These are phyloP conservation scores for Leucoagaricus sp. DNA, from an alignment of 1,284 basidiomycete species.

Conservation along the genomic window DNA sequence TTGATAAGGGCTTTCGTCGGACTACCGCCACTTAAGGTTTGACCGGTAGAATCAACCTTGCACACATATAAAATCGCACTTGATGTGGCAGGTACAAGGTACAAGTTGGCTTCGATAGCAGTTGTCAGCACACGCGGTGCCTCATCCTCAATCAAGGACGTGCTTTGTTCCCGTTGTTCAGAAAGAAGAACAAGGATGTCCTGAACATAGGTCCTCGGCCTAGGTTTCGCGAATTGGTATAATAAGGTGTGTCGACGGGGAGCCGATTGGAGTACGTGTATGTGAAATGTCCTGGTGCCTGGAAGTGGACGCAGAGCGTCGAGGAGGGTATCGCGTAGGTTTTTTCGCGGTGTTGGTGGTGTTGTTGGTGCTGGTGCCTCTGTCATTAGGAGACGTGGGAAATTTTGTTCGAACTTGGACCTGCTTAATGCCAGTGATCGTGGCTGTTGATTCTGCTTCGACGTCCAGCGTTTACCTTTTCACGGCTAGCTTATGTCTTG, in stretches of 20 bases:
- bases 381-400: conserved; percentile 7
- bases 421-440: too few species aligned
- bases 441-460: too few species aligned
- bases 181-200: conserved; percentile 77
- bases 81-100: conserved; percentile 69
- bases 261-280: conserved; percentile 75
- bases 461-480: too few species aligned
- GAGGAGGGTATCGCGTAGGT: conserved; percentile 69
- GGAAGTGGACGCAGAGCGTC: conserved; percentile 56
- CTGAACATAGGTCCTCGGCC: conserved; percentile 65
- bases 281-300: conserved; percentile 67
- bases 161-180: too few species aligned
- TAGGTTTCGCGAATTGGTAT: conserved; percentile 74
- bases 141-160: conserved; percentile 29
- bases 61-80: conserved; percentile 86
- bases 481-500: not conserved
- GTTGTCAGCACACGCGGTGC: conserved; percentile 64
- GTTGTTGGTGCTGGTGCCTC: conserved; percentile 14
- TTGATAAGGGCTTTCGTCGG: conserved; percentile 72
- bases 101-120: conserved; percentile 84
- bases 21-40: conserved; percentile 51
- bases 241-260: conserved; percentile 70
- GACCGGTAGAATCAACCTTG: conserved; percentile 94
- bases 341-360: conserved; percentile 10
- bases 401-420: too few species aligned